Conservation (phyloP, 176 grass and related monocot species). For the Themeda triandra region DNA sequence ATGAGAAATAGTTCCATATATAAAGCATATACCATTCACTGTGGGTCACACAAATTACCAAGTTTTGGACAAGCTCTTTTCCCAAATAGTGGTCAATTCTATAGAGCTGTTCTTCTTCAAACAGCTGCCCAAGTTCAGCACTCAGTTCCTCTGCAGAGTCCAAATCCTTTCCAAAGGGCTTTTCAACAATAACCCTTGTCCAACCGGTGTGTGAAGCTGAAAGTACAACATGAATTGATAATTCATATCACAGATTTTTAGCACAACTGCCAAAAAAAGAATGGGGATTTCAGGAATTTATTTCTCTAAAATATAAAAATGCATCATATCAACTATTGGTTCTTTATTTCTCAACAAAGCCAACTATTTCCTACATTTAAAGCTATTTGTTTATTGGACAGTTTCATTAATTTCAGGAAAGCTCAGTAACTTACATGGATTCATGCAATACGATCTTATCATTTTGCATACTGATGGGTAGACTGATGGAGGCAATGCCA, state of each 20-base stretch:
- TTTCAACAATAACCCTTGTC: conserved; percentile 87
- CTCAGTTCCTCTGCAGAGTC: conserved; percentile 78
- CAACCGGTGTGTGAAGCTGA: conserved; percentile 61
- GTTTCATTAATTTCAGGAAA: conserved; percentile 7
- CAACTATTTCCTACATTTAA: neutral
- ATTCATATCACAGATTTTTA: neutral
- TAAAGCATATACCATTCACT: conserved; percentile 7
- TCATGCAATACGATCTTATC: conserved; percentile 89
- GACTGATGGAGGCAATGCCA: conserved; percentile 95
- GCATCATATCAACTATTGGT: neutral
- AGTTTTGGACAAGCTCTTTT: conserved; percentile 91
- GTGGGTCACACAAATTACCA: conserved; percentile 45
- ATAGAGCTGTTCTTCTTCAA: conserved; percentile 76
- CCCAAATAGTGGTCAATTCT: conserved; percentile 95
- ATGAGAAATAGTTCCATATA: conserved; percentile 18
- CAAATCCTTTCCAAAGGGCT: conserved; percentile 92
- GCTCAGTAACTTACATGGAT: conserved; percentile 20
- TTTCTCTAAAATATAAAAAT: neutral
- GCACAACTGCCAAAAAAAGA: neutral
- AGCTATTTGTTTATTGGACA: neutral
- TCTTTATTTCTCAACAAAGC: neutral
- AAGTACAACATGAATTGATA: conserved; percentile 32
- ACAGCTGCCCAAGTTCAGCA: conserved; percentile 66
- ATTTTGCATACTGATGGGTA: conserved; percentile 96
- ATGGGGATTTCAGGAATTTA: too few relatives aligned